These are phyloP conservation scores for Russula virescens DNA, from an alignment of 768 basidiomycete genomes.

Conservation along the genomic window DNA sequence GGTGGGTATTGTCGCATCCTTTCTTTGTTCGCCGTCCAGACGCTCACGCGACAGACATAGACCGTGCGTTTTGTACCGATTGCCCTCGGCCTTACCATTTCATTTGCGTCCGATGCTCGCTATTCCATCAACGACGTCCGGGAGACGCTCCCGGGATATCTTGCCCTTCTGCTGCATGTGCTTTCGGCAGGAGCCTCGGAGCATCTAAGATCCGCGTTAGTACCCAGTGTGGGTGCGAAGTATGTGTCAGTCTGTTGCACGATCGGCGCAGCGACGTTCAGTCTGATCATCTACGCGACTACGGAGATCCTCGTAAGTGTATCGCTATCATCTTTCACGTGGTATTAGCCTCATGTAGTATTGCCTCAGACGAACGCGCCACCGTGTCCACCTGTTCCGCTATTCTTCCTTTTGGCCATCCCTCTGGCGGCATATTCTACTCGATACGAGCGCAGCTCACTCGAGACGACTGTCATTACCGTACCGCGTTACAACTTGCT, in stretches of 20 bases:
- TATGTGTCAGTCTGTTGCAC: constrained; percentile 52
- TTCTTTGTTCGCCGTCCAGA: neutral
- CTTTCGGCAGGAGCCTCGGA: constrained; percentile 56
- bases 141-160: constrained; percentile 56
- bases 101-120: constrained; percentile 51
- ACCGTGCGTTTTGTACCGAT: constrained; percentile 46
- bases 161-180: constrained; percentile 54
- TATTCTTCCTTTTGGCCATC: constrained; percentile 51
- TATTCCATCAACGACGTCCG: constrained; percentile 39
- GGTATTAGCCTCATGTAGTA: neutral
- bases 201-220: constrained; percentile 52
- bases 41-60: constrained; percentile 30
- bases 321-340: neutral
- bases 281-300: constrained; percentile 60
- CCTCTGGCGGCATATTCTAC: constrained; percentile 58
- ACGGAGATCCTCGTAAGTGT: constrained; percentile 50
- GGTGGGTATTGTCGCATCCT: constrained; percentile 33
- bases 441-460: constrained; percentile 51
- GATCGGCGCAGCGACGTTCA: constrained; percentile 57
- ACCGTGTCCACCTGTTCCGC: constrained; percentile 46
- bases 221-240: constrained; percentile 51
- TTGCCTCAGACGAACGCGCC: constrained; percentile 28
- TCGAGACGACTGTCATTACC: constrained; percentile 44
- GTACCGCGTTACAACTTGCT: constrained; percentile 51
- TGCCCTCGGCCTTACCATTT: constrained; percentile 44